A percentile compares a stretch with the other conserved stretches of the same genome.
phyloP scores from a whole-genome alignment of 306 rosid genomes.

The Gastrolobium bilobum region DNA sequence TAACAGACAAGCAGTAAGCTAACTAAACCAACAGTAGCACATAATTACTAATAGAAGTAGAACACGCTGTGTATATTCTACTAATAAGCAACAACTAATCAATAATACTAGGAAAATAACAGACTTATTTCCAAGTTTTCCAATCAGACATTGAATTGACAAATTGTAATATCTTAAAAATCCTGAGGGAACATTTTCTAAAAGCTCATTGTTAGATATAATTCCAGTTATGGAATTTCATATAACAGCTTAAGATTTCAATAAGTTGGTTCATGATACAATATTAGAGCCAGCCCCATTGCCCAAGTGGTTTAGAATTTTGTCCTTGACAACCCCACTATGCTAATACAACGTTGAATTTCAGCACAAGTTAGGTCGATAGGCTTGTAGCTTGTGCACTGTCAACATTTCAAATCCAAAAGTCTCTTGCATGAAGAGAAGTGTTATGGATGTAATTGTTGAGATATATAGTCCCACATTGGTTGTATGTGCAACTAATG shows the following conservation, averaged over 20 bases:
- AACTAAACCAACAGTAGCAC: too few relatives aligned
- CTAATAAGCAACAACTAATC: background rate
- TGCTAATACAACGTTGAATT: background rate
- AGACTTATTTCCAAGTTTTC: background rate
- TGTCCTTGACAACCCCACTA: background rate
- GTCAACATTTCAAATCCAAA: background rate
- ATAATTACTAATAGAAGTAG: too few relatives aligned
- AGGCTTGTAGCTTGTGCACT: background rate
- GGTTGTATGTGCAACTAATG: too few relatives aligned
- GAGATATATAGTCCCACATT: too few relatives aligned
- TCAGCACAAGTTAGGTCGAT: background rate
- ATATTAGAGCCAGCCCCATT: background rate
- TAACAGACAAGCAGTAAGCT: too few relatives aligned
- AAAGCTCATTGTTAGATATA: background rate
- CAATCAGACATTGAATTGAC: slow-evolving; percentile 4
- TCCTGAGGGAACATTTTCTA: background rate
- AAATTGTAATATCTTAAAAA: background rate
- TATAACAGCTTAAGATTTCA: background rate
- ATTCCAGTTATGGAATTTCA: background rate
- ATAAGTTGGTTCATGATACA: background rate
- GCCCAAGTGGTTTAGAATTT: slow-evolving; percentile 12
- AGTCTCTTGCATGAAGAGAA: background rate
- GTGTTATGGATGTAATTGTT: background rate
- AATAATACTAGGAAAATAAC: slow-evolving; percentile 1
- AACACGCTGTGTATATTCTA: too few relatives aligned